Percentiles rank a stretch among this genome's conserved stretches.
phyloP scores from a whole-genome alignment of 176 grass and related monocot genomes.

The Secale cereale region DNA sequence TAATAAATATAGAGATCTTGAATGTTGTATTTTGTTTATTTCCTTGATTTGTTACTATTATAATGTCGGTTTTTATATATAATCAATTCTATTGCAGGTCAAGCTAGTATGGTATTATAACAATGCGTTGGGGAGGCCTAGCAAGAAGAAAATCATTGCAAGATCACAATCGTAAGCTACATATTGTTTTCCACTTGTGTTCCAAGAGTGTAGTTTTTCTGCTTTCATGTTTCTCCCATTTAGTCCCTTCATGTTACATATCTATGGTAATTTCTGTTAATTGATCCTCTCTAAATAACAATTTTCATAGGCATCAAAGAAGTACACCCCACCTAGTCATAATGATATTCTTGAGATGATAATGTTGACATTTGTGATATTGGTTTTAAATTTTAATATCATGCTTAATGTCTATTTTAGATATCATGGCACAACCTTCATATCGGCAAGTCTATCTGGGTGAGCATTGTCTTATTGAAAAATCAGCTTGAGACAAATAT shows the following conservation, averaged over 20 bases:
- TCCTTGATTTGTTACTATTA: background rate
- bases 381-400: background rate
- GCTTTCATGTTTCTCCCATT: background rate
- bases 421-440: slow-evolving; percentile 91
- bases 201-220: background rate
- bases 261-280: too few species aligned
- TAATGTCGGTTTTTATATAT: background rate
- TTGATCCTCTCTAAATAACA: too few species aligned
- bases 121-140: slow-evolving; percentile 50
- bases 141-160: slow-evolving; percentile 74
- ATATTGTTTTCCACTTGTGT: background rate
- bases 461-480: slow-evolving; percentile 21
- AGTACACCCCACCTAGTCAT: background rate
- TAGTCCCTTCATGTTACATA: background rate
- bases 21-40: background rate
- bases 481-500: background rate
- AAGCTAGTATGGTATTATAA: slow-evolving; percentile 99
- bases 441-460: slow-evolving; percentile 86
- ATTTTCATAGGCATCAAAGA: too few species aligned
- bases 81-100: slow-evolving; percentile 42
- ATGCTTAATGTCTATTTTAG: slow-evolving; percentile 36
- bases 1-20: too few species aligned
- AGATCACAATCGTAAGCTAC: slow-evolving; percentile 71
- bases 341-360: background rate
- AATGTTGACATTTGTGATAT: background rate